These are phyloP conservation scores for Pyrrhoderma noxium DNA, from an alignment of 1,284 basidiomycete genomes.

Conservation along the genomic window DNA sequence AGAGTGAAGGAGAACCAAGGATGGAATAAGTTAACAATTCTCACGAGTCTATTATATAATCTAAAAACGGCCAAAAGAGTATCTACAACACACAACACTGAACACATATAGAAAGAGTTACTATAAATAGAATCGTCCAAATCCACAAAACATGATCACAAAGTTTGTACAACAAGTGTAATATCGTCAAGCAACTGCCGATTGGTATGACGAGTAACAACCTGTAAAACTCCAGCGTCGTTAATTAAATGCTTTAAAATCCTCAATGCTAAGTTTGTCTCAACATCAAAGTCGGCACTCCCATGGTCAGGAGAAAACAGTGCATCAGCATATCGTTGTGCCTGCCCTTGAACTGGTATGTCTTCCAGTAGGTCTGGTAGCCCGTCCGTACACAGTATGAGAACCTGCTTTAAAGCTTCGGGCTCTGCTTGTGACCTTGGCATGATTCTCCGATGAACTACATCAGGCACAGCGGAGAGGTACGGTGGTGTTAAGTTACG, in stretches of 20 bases:
- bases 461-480: constrained; percentile 25
- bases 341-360: constrained; percentile 25
- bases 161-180: constrained; percentile 24
- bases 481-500: constrained; percentile 30
- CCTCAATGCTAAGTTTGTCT: constrained; percentile 22
- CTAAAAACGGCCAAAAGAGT: too few species aligned
- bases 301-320: constrained; percentile 13
- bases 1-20: too few species aligned
- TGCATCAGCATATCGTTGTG: constrained; percentile 11
- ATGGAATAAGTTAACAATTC: too few species aligned
- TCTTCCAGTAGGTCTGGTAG: constrained; percentile 45
- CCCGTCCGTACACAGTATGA: constrained; percentile 53
- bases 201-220: constrained; percentile 23
- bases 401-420: constrained; percentile 22
- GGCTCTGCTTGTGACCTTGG: constrained; percentile 9
- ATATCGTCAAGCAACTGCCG: constrained; percentile 27
- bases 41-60: too few species aligned
- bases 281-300: constrained; percentile 10
- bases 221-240: constrained; percentile 21
- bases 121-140: too few species aligned
- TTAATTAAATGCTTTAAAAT: constrained; percentile 27
- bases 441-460: constrained; percentile 22
- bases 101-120: too few species aligned
- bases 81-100: too few species aligned
- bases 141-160: too few species aligned